A percentile compares a stretch with the other conserved stretches of the same genome.
These are phyloP conservation scores for Panaeolus cyanescens DNA, from an alignment of 768 basidiomycete genomes.

Conservation along the genomic window DNA sequence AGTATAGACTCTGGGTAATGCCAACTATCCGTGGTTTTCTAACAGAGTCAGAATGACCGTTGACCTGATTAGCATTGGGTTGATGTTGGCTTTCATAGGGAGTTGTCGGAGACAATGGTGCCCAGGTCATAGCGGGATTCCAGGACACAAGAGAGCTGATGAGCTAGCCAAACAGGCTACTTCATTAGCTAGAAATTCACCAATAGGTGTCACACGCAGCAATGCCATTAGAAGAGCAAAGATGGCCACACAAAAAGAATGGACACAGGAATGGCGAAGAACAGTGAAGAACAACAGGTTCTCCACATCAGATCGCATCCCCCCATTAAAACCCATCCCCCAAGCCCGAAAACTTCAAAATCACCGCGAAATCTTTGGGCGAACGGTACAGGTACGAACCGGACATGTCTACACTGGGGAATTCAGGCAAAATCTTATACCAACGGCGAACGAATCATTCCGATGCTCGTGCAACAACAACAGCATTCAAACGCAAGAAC, in stretches of 20 bases:
- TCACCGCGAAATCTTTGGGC: slow-evolving; percentile 23
- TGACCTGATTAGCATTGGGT: no score
- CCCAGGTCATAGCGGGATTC: slow-evolving; percentile 21
- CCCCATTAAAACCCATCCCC: slow-evolving; percentile 12
- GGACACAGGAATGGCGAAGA: slow-evolving; percentile 20
- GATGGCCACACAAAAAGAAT: slow-evolving; percentile 13
- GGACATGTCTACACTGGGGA: slow-evolving; percentile 28
- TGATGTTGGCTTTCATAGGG: no score
- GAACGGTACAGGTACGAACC: slow-evolving; percentile 23
- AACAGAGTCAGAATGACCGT: no score
- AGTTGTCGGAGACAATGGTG: no score
- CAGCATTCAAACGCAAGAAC: no score
- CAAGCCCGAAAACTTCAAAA: slow-evolving; percentile 7
- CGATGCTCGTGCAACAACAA: no score
- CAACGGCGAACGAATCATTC: no score
- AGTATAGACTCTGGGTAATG: no score
- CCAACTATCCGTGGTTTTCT: no score
- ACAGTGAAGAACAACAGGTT: slow-evolving; percentile 9
- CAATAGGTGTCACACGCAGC: slow-evolving; percentile 12
- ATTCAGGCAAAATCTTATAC: slow-evolving; percentile 22
- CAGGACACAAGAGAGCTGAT: slow-evolving; percentile 24
- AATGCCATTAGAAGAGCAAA: slow-evolving; percentile 15
- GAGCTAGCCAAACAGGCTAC: slow-evolving; percentile 24
- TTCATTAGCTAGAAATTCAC: background rate
- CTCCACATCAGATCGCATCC: slow-evolving; percentile 16